A percentile compares a stretch with the other conserved stretches of the same genome.
These are phyloP conservation scores for Cercospora janseana DNA, from an alignment of 2,329 filamentous ascomycete genomes.

Conservation along the genomic window DNA sequence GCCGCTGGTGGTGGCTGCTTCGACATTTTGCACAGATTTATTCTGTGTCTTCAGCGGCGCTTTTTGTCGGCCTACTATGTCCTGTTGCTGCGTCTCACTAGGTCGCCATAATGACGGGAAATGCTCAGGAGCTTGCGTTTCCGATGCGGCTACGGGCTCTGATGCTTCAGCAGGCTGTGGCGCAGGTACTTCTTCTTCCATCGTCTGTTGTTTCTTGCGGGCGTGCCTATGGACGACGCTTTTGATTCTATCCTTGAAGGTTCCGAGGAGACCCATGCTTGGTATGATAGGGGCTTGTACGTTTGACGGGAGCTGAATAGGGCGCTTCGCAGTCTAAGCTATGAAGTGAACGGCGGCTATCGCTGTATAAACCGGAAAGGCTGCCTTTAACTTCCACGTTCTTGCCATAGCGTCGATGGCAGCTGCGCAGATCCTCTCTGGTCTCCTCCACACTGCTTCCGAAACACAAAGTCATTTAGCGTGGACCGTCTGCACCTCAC, in stretches of 20 bases:
- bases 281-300: neutral
- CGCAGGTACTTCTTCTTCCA: too few species aligned
- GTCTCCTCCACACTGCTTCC: neutral
- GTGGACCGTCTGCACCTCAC: neutral
- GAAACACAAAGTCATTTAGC: conserved; percentile 1
- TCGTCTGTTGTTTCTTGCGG: conserved; percentile 19
- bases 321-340: neutral
- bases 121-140: conserved; percentile 3
- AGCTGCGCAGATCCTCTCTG: conserved; percentile 1
- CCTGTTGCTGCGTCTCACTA: conserved; percentile 11
- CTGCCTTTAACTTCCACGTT: conserved; percentile 1
- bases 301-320: neutral
- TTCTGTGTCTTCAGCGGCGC: conserved; percentile 16
- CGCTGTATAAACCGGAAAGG: neutral
- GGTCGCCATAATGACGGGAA: conserved; percentile 14
- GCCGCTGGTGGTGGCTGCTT: conserved; percentile 29
- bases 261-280: conserved; percentile 13
- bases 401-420: conserved; percentile 1
- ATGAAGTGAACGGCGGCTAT: neutral
- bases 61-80: conserved; percentile 8
- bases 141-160: neutral
- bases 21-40: conserved; percentile 17
- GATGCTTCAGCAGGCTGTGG: too few species aligned
- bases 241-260: conserved; percentile 25
- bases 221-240: conserved; percentile 22